A percentile compares a stretch with the other conserved stretches of the same genome.
These are phyloP conservation scores for Dipteronia dyeriana DNA, from an alignment of 345 rosid species.

Conservation along the genomic window DNA sequence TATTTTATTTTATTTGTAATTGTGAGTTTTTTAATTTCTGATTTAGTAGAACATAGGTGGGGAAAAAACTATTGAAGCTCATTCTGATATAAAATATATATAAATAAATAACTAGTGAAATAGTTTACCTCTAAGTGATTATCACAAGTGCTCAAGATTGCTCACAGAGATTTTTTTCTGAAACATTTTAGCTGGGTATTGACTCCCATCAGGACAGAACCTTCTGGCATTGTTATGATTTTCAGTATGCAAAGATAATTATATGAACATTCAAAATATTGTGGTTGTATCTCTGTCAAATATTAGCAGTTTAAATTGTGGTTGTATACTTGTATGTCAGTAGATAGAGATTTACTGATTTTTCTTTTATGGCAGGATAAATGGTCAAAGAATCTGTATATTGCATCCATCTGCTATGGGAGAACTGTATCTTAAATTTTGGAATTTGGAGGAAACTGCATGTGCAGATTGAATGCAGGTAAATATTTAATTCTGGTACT, in stretches of 20 bases:
- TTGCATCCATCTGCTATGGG: conserved; percentile 39
- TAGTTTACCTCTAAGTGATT: conserved; percentile 6
- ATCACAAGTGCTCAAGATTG: background rate
- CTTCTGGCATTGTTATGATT: background rate
- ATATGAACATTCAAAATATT: background rate
- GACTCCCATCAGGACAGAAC: background rate
- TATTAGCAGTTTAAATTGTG: background rate
- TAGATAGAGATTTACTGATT: conserved; percentile 1
- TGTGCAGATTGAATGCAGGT: conserved; percentile 20
- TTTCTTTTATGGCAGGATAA: conserved; percentile 29
- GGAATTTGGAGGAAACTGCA: conserved; percentile 8
- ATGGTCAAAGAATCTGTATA: conserved; percentile 41
- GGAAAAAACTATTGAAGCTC: background rate
- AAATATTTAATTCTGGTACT: background rate
- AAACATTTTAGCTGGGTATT: background rate
- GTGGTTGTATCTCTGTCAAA: background rate
- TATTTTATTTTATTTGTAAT: background rate
- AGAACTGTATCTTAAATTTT: conserved; percentile 36
- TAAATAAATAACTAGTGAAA: background rate
- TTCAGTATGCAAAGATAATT: background rate
- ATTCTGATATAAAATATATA: background rate
- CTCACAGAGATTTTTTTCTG: background rate
- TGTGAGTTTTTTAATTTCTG: background rate
- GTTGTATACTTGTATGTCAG: conserved; percentile 10
- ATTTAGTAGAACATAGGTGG: background rate